Percentiles rank a stretch among this genome's conserved stretches.
Evolutionary conservation across 805 yeast species (phyloP).

Genomic region (Wickerhamiella dianesei): DNA sequence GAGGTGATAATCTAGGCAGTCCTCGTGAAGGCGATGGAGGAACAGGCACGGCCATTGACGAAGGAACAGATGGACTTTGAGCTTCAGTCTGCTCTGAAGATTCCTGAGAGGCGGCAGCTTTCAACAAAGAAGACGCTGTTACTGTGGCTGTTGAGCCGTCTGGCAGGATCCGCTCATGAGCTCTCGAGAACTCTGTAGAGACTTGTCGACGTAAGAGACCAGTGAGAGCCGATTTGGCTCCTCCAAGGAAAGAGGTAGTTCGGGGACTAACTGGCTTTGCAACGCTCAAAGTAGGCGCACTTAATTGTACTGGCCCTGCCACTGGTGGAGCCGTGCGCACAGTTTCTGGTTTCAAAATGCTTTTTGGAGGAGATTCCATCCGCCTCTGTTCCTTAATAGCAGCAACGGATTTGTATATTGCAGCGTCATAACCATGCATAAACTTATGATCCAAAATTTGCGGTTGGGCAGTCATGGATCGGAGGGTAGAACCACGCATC

Average conservation of each 20-base stretch:
- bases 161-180: neutral
- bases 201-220: neutral
- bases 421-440: slow-evolving; percentile 49
- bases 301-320: neutral
- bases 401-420: slow-evolving; percentile 31
- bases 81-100: too few species aligned
- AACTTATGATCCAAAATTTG: slow-evolving; percentile 23
- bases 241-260: neutral
- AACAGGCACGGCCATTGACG: neutral
- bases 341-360: neutral
- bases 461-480: slow-evolving; percentile 33
- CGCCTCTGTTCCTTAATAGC: slow-evolving; percentile 14
- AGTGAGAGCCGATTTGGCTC: neutral
- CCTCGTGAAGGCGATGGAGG: neutral
- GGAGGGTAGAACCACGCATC: slow-evolving; percentile 51
- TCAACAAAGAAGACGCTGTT: neutral
- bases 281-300: neutral
- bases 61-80: too few species aligned
- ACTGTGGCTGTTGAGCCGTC: neutral
- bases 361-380: slow-evolving; percentile 18
- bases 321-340: neutral
- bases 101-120: too few species aligned
- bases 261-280: neutral
- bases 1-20: neutral
- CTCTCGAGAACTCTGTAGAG: neutral